Evolutionary conservation across 148 eudicot species (phyloP).

Genomic region (Camellia granthamiana): DNA sequence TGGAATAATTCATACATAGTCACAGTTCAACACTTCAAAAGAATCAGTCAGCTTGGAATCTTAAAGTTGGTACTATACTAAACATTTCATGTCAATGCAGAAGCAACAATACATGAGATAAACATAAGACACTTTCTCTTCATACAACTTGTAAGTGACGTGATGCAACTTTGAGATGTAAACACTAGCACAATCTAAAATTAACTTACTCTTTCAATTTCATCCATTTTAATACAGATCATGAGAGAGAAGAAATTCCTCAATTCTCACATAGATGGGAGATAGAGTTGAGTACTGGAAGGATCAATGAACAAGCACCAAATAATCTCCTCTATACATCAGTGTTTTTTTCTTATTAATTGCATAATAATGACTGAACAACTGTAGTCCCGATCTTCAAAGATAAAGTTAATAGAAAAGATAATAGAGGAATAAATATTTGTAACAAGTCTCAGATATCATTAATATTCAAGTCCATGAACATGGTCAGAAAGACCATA

Average conservation of each 20-base stretch:
- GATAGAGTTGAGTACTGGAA: background rate
- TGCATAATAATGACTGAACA: no score
- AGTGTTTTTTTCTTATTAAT: background rate
- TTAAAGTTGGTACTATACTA: background rate
- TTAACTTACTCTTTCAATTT: background rate
- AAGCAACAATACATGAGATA: slow-evolving; percentile 1
- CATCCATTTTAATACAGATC: background rate
- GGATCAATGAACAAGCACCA: background rate
- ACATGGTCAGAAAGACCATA: no score
- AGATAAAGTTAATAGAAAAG: no score
- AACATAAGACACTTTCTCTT: background rate
- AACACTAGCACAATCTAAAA: background rate
- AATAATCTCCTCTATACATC: background rate
- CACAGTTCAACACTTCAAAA: background rate
- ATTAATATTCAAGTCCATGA: no score
- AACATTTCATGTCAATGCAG: background rate
- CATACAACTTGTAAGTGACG: background rate
- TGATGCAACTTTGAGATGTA: background rate
- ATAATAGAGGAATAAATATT: no score
- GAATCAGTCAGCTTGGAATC: background rate
- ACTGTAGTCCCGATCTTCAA: background rate
- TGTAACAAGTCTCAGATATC: no score
- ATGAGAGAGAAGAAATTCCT: background rate
- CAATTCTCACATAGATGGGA: background rate
- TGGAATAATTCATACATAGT: background rate